These are phyloP conservation scores for Manihot esculenta DNA, from an alignment of 441 rosid species.

Conservation along the genomic window DNA sequence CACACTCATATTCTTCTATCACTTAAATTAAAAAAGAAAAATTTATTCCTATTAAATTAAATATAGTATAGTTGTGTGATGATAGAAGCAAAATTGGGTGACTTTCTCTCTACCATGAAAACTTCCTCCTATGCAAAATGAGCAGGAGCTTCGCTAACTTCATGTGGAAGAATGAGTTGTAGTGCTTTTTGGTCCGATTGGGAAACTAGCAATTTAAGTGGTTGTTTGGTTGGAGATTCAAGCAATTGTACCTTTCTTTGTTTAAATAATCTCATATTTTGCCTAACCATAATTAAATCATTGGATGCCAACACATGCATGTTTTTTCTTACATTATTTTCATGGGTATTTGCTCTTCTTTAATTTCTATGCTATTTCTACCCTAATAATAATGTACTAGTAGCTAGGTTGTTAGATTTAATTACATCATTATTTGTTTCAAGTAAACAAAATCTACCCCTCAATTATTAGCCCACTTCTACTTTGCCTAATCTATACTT, in stretches of 20 bases:
- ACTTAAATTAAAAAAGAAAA: too few species aligned
- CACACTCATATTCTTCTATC: too few species aligned
- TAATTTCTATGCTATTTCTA: neutral
- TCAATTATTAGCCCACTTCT: too few species aligned
- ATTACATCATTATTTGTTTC: neutral
- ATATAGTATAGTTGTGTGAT: too few species aligned
- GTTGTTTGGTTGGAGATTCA: slow-evolving; percentile 2
- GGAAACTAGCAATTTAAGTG: neutral
- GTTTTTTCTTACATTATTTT: neutral
- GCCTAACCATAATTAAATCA: slow-evolving; percentile 5
- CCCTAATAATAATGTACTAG: neutral
- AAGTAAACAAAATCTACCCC: neutral
- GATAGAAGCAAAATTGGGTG: too few species aligned
- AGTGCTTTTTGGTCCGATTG: slow-evolving; percentile 20
- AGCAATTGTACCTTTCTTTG: neutral
- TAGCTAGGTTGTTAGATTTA: slow-evolving; percentile 1
- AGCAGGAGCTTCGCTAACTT: slow-evolving; percentile 20
- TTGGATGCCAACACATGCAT: slow-evolving; percentile 2
- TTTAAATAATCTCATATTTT: neutral
- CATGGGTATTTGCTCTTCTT: neutral
- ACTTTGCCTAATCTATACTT: too few species aligned
- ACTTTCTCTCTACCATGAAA: too few species aligned
- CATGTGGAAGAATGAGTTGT: slow-evolving; percentile 33
- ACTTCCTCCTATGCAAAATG: too few species aligned
- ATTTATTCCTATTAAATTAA: too few species aligned